Evolutionary conservation across 495 filamentous ascomycete genomes (phyloP).

Genomic region (Penicillium paradoxum): DNA sequence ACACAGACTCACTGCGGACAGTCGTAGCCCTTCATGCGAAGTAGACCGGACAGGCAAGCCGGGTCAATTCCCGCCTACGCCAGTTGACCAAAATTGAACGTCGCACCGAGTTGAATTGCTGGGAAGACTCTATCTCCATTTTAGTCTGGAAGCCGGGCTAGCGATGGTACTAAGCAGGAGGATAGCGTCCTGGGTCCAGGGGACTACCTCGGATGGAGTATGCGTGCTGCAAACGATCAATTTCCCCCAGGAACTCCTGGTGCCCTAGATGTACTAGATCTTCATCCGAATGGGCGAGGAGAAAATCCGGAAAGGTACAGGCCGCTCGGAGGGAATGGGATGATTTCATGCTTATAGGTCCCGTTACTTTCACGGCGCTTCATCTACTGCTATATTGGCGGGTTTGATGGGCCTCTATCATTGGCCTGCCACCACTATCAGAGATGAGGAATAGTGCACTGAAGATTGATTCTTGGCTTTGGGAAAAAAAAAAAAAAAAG

Average conservation of each 20-base stretch:
- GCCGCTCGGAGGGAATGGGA: slow-evolving; percentile 3
- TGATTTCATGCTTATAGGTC: slow-evolving; percentile 1
- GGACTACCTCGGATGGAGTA: slow-evolving; percentile 18
- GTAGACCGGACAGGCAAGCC: slow-evolving; percentile 20
- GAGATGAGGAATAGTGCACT: not conserved
- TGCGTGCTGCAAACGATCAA: slow-evolving; percentile 15
- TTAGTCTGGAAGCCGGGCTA: slow-evolving; percentile 18
- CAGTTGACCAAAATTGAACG: slow-evolving; percentile 41
- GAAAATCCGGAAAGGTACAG: slow-evolving; percentile 3
- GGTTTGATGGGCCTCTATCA: not conserved
- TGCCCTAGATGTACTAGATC: slow-evolving; percentile 9
- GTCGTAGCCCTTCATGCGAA: slow-evolving; percentile 19
- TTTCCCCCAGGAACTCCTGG: slow-evolving; percentile 11
- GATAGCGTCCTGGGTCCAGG: slow-evolving; percentile 27
- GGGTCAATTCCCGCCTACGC: slow-evolving; percentile 38
- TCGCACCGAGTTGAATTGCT: slow-evolving; percentile 41
- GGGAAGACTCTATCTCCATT: slow-evolving; percentile 30
- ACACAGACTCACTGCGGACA: too few species aligned
- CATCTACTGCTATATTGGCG: not conserved
- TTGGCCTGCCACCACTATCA: not conserved
- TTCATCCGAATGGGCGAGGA: slow-evolving; percentile 5
- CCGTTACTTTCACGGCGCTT: too few species aligned
- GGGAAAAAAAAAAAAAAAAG: not conserved
- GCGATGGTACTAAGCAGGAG: slow-evolving; percentile 25
- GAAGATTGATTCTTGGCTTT: not conserved